Percentiles rank a stretch among this genome's conserved stretches.
phyloP scores from a whole-genome alignment of 2,329 filamentous ascomycete genomes.

The Fusarium sp. region DNA sequence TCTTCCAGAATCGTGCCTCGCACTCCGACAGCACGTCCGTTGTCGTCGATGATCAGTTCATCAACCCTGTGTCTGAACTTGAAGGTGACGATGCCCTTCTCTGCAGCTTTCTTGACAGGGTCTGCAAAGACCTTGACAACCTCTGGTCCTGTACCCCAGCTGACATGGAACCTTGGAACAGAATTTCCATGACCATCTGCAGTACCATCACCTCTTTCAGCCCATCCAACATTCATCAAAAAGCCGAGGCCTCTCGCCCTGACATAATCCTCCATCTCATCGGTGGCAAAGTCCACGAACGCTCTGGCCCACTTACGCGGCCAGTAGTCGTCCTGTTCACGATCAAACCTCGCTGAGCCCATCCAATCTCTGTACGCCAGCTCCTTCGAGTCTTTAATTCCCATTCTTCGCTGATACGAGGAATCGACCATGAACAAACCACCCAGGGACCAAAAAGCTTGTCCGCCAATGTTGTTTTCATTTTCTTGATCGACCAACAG shows the following conservation, averaged over 20 bases:
- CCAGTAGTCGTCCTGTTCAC: conserved; percentile 67
- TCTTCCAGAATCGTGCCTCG: conserved; percentile 64
- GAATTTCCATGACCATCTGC: conserved; percentile 71
- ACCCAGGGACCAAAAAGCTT: conserved; percentile 73
- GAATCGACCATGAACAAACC: conserved; percentile 71
- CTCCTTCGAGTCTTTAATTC: conserved; percentile 68
- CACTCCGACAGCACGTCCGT: conserved; percentile 65
- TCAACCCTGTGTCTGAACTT: conserved; percentile 68
- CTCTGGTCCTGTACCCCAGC: conserved; percentile 72
- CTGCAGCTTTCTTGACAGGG: conserved; percentile 64
- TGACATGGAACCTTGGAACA: conserved; percentile 71
- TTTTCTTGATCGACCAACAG: conserved; percentile 70
- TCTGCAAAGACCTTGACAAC: conserved; percentile 68
- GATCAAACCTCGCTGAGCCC: conserved; percentile 68
- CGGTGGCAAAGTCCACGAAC: conserved; percentile 71
- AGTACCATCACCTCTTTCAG: conserved; percentile 67
- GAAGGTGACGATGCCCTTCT: conserved; percentile 66
- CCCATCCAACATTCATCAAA: conserved; percentile 68
- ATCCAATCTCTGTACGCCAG: conserved; percentile 71
- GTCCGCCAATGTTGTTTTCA: conserved; percentile 66
- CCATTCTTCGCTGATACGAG: conserved; percentile 65
- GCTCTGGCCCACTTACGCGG: conserved; percentile 71
- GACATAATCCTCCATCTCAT: conserved; percentile 69
- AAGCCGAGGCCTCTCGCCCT: conserved; percentile 65
- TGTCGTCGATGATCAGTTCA: conserved; percentile 64